Base-by-base conservation (phyloP, 2,329 filamentous ascomycete species). In the Trichoderma atroviride region DNA sequence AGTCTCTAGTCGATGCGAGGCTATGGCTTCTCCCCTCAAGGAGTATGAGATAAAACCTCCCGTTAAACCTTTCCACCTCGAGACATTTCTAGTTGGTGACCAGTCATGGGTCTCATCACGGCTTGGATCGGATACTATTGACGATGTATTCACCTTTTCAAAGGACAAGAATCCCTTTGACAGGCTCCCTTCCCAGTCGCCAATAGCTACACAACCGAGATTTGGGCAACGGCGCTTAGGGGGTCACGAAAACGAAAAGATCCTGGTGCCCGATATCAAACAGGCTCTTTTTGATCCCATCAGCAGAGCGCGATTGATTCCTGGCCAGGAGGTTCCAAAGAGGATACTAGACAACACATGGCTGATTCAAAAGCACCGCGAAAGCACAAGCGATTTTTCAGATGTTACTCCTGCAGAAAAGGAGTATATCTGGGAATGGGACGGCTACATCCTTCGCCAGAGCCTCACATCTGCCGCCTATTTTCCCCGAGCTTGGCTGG, bases 391-490 rank as follows among this genome's bases (percentile, higher is more conserved):
- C 33, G 87, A 89, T 71, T 88, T 87, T 73, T 84, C 83, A 10
- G 87, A 89, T 72, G 82, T 89, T 31, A 83, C 83, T 14, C 75
- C 79, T 3, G 79, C 82, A 19, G 87, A 89, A 74, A 87, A 86
- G 75, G 86, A 88, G 71, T 89, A 86, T 69, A 86, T 89, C 68
- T 81, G 82, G 72, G 84, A 86, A 71, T 89, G 87, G 87, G 86
- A 88, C 70, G 80, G 82, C 1, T 88, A 85, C 72, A 83, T 87
- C 58, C 81, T 86, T 10, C 79, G 79, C 56, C 82, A 85, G 72
- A 83, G 82, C 66, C 77, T 88, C 58, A 85, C 84, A 5, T 84
- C 85, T 5, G 82, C 82, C 35, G 82, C 83, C 4, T 87, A 85
- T 73, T 80, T 89, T 14, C 81, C 85, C 13, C 81, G 81, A 3